Percentiles rank a stretch among this genome's conserved stretches.
Conservation (phyloP, 1,284 basidiomycete genomes). For the Malassezia psittaci region DNA sequence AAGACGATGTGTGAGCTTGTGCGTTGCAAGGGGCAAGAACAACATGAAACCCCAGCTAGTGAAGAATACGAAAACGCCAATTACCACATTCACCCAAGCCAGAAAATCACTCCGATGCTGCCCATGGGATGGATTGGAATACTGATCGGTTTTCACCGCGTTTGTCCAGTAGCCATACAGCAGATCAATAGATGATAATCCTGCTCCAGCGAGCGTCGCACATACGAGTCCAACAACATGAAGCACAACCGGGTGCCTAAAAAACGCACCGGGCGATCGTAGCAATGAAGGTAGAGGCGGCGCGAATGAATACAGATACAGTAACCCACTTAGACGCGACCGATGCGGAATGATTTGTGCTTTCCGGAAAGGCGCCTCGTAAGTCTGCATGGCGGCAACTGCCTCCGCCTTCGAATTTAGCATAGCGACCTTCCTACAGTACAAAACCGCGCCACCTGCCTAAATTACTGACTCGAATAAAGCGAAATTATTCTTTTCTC, state of each 20-base stretch:
- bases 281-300: constrained; percentile 5
- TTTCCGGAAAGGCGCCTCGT: constrained; percentile 6
- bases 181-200: constrained; percentile 35
- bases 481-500: neutral
- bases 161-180: constrained; percentile 42
- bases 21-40: constrained; percentile 43
- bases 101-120: constrained; percentile 26
- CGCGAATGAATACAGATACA: constrained; percentile 16
- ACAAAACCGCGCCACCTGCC: too few relatives aligned
- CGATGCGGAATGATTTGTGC: neutral
- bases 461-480: too few relatives aligned
- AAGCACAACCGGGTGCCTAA: constrained; percentile 30
- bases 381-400: neutral
- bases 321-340: neutral
- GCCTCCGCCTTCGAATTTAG: neutral
- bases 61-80: constrained; percentile 41
- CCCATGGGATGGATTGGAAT: constrained; percentile 6
- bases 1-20: constrained; percentile 43
- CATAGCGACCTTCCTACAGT: neutral
- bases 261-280: constrained; percentile 21
- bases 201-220: constrained; percentile 28
- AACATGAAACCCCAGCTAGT: constrained; percentile 41
- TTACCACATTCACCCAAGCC: constrained; percentile 46
- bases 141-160: neutral
- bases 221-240: constrained; percentile 28